Percentiles rank a stretch among this genome's conserved stretches.
Evolutionary conservation across 2,329 filamentous ascomycete genomes (phyloP).

Genomic region (Exophiala dermatitidis): DNA sequence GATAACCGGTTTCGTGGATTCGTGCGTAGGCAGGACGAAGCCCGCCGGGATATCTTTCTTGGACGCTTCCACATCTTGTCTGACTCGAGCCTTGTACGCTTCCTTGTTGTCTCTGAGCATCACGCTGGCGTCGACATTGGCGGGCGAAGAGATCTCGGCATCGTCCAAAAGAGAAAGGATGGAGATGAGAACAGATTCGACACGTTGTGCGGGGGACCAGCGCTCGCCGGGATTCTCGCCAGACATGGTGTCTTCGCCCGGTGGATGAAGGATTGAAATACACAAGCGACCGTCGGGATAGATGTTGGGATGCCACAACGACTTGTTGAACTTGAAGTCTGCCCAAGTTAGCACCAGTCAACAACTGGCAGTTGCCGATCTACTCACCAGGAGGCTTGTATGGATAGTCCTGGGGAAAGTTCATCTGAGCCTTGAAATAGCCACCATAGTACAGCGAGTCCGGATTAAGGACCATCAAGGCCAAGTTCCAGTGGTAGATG

Average conservation of each 20-base stretch:
- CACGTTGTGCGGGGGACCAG: slow-evolving; percentile 89
- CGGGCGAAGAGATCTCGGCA: slow-evolving; percentile 85
- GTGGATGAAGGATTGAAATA: slow-evolving; percentile 91
- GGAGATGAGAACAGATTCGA: slow-evolving; percentile 89
- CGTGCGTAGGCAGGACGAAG: slow-evolving; percentile 73
- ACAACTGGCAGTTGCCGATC: not conserved
- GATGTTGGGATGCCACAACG: slow-evolving; percentile 88
- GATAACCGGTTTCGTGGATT: slow-evolving; percentile 49
- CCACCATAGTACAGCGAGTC: slow-evolving; percentile 88
- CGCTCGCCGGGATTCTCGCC: slow-evolving; percentile 84
- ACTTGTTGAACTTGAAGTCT: slow-evolving; percentile 74
- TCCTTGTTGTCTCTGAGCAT: slow-evolving; percentile 68
- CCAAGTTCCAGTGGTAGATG: slow-evolving; percentile 79
- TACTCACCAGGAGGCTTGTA: slow-evolving; percentile 65
- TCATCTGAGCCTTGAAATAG: slow-evolving; percentile 86
- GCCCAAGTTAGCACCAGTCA: slow-evolving; percentile 10
- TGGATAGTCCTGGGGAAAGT: slow-evolving; percentile 81
- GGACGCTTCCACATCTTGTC: slow-evolving; percentile 62
- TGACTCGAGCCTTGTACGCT: slow-evolving; percentile 63
- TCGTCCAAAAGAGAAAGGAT: slow-evolving; percentile 88
- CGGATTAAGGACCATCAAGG: slow-evolving; percentile 84
- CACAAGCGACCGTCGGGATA: slow-evolving; percentile 85
- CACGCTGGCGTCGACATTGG: slow-evolving; percentile 88
- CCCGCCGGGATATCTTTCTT: slow-evolving; percentile 71
- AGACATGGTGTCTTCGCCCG: slow-evolving; percentile 86